Evolutionary conservation across 164 flowering plant species (phyloP), one percentile per base, ranked within the genome.

Genomic region (Paratinospora sagittata): DNA sequence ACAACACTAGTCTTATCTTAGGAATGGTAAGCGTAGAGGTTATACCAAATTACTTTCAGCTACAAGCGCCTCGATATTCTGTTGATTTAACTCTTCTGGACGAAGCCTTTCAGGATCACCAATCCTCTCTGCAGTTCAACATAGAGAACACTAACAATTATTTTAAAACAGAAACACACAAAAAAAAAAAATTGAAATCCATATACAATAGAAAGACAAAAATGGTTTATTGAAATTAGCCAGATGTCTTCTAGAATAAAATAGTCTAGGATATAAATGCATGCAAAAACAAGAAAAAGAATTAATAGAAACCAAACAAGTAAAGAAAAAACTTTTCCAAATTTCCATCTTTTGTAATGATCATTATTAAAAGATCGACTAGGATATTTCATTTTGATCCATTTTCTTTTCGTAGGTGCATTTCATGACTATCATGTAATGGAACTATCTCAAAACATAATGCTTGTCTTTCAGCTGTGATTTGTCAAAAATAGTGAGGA

Each of bases 61-160:
- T 78, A 95, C 97, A 67, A 95, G 83, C 74, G 97, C 99, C 84
- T 95, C 99, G 52, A 95, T 91, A 68, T 89, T 92, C 77, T 95
- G 99, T 77, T 95, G 99, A 83, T 95, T 95, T 68, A 95, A 70
- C 80, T 95, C 99, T 81, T 95, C 99, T 4, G 99, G 99, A 30
- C 97, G 93, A 74, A 95, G 90, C 70, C 89, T 77, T 75, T 92
- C 99, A 67, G 91, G 82, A 74, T 88, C 94, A 57, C 85, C 88
- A 76, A 90, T 77, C 79, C 81, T 88, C 47, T 66, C 99, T 92
- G 68, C 77, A 84, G 49, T 57, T 49, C 72, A 76, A 30, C 9
- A 70, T n/a, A 27, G 55, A 69, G 68, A 67, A 27, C 60, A 67
- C 23, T n/a, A 16, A 3, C 19, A 17, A 52, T 2, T n/a, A 52